Base-by-base conservation (phyloP, 139 green algal species). In the Chlorella sp. region DNA sequence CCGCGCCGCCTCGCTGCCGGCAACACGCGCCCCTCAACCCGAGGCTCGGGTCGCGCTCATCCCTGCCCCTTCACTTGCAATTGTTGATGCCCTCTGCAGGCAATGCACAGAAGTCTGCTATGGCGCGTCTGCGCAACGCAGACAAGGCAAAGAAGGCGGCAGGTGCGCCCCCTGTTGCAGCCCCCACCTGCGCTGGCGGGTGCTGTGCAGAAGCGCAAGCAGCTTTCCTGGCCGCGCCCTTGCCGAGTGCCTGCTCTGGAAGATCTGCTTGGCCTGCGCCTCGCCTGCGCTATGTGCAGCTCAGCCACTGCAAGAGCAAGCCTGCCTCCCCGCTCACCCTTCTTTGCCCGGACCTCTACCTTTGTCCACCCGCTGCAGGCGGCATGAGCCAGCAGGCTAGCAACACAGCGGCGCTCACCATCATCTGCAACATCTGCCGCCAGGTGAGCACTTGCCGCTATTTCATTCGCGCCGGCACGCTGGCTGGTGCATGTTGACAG, bases 71-170 rank as follows among this genome's bases (percentile, higher is more conserved):
- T 57, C 48, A 9, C 48, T 57, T 9, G 5, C 48, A 9, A 57
- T 16, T 16, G 5, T 5, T 5, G 9, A 57, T 57, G 48, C 24
- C 11, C 24, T 18, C 64, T 71, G 64, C 77, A 86, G 93, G 91
- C 73, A 95, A 95, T 83, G 91, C 83, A 21, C 91, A 95, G 53
- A 94, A 96, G 89, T 86, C 92, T 22, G 94, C 94, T 18, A 95
- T 90, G 37, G 90, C 90, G 11, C 90, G 93, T 16, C 42, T 32
- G 11, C 64, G 64, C 42, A 68, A 42, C n/a, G n/a, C 28, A 12
- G 75, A 81, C 34, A 92, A 92, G 87, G 66, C 53, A 24, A 90
- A 89, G 53, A 89, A 91, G 85, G 73, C 21, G 34, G 57, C 36
- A 57, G 86, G 36, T 81, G 34, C 64, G 64, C 28, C 28, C 48